These are phyloP conservation scores for Echria macrotheca DNA, from an alignment of 495 filamentous ascomycete genomes.

Conservation along the genomic window DNA sequence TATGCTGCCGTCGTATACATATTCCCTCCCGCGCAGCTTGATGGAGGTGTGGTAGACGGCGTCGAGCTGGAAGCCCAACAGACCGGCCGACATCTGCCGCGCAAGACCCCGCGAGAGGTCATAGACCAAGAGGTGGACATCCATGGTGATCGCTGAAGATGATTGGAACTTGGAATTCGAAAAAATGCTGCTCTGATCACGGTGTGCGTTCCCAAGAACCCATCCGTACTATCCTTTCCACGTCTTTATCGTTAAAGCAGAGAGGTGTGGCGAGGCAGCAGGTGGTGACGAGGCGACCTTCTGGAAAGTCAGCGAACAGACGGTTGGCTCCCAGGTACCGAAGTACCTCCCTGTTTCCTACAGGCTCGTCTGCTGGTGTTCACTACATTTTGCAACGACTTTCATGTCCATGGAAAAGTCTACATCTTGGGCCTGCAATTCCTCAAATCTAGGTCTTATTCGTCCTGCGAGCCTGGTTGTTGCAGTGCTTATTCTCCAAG, in stretches of 20 bases:
- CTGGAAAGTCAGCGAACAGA: conserved; percentile 5
- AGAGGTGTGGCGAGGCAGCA: conserved; percentile 11
- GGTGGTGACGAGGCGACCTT: conserved; percentile 12
- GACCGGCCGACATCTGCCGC: conserved; percentile 37
- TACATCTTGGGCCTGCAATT: neutral
- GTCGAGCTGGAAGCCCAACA: conserved; percentile 73
- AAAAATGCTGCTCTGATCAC: no score
- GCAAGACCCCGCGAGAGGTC: conserved; percentile 75
- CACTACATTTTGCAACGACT: no score
- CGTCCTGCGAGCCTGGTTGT: no score
- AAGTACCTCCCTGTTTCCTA: neutral
- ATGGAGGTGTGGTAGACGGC: conserved; percentile 91
- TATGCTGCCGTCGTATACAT: conserved; percentile 60
- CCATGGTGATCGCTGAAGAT: conserved; percentile 49
- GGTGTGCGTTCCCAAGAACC: no score
- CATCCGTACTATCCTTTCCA: no score
- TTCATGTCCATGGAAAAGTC: no score
- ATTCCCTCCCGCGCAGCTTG: conserved; percentile 62
- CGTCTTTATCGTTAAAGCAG: neutral
- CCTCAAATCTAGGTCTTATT: neutral
- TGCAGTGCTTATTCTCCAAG: no score
- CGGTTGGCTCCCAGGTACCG: neutral
- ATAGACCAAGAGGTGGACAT: conserved; percentile 88
- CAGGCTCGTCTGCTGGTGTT: no score
- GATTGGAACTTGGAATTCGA: neutral